Base-by-base conservation (phyloP, 2,329 filamentous ascomycete genomes). In the Hymenoscyphus fructigenus region DNA sequence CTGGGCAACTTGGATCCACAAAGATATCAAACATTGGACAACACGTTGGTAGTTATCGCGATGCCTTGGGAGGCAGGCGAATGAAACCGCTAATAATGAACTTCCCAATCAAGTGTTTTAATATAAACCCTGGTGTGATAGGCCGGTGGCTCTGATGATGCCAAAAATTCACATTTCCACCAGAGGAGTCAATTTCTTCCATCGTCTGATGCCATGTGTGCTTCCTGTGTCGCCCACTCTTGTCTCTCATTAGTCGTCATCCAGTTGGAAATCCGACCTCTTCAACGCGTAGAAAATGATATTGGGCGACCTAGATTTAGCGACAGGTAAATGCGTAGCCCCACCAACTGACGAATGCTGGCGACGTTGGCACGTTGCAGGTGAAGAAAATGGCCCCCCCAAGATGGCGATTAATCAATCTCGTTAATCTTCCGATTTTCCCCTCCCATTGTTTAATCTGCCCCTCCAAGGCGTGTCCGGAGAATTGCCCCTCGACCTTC, bases 361-460 rank as follows among this genome's bases (percentile, higher is more conserved):
- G 44, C 20, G 44, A 50, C 44, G 44, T 50, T 50, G 44, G 5
- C n/a, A 50, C 44, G 44, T 50, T 50, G 44, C n/a, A 50, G 44
- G 10, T 50, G 44, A 23, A 50, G 44, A 50, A 50, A 23, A 23
- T 15, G 34, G 9, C 10, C 10, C 34, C 34, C 10, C 44, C 44
- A 23, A 23, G 10, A 6, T 20, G 23, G 44, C n/a, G 44, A 20
- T 20, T 20, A 50, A 50, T 50, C n/a, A 50, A 50, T 50, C 44
- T 50, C 44, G 44, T 50, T 23, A 50, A 50, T 50, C 44, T 50
- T 50, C 44, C 20, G n/a, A 23, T n/a, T 44, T 44, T 23, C 44
- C 44, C 44, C 44, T 41, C 41, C 41, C 14, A 17, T n/a, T 44
- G 41, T 7, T 50, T 50, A 12, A 47, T 47, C 44, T 47, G 44